phyloP scores from a whole-genome alignment of 176 grass and related monocot genomes.

The Lolium multiflorum region DNA sequence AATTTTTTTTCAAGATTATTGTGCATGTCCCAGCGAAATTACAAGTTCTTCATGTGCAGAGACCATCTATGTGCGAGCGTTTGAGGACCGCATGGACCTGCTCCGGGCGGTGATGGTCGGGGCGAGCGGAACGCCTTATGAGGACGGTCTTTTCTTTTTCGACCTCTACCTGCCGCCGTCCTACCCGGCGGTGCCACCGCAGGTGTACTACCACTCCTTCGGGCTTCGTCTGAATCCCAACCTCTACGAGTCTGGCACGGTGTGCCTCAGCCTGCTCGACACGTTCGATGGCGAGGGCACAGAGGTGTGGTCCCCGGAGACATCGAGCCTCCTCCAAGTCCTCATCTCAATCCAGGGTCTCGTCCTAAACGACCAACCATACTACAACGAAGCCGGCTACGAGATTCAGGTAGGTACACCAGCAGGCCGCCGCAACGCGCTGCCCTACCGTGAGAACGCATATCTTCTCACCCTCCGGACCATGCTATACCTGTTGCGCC shows the following conservation, averaged over 20 bases:
- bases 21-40: not conserved
- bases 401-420: not conserved
- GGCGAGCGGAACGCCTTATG: conserved; percentile 2
- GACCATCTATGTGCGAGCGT: not conserved
- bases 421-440: not conserved
- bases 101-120: conserved; percentile 28
- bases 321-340: not conserved
- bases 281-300: not conserved
- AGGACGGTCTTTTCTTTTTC: conserved; percentile 37
- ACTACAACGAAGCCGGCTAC: not conserved
- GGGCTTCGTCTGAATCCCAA: not conserved
- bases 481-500: not conserved
- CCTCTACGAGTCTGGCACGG: not conserved
- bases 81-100: conserved; percentile 42
- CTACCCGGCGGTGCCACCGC: not conserved
- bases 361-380: not conserved
- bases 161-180: not conserved
- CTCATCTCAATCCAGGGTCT: not conserved
- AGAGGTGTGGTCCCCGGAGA: not conserved
- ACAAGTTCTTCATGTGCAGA: not conserved
- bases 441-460: not conserved
- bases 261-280: not conserved
- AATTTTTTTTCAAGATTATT: too few relatives aligned
- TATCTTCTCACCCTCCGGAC: not conserved
- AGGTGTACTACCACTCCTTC: not conserved